phyloP scores from a whole-genome alignment of 495 filamentous ascomycete species.

The Xylaria palmicola region DNA sequence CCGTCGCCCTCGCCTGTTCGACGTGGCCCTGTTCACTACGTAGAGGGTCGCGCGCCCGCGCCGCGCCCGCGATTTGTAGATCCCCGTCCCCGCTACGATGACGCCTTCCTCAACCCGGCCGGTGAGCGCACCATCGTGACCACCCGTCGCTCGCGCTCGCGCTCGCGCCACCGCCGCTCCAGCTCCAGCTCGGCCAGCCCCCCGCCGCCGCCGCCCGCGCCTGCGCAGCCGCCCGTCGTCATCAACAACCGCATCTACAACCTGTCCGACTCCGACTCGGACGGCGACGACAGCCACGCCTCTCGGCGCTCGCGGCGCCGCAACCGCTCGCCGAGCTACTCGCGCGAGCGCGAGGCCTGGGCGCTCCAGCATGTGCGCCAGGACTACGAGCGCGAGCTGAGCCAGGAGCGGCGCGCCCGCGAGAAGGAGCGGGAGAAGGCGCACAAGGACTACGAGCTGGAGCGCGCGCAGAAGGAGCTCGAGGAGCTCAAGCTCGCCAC shows the following conservation, averaged over 20 bases:
- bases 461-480: conserved; percentile 32
- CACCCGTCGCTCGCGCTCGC: conserved; percentile 40
- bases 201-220: conserved; percentile 15
- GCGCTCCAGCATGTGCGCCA: conserved; percentile 25
- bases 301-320: conserved; percentile 27
- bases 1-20: conserved; percentile 29
- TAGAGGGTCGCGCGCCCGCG: conserved; percentile 33
- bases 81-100: conserved; percentile 23
- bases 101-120: conserved; percentile 29
- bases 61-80: conserved; percentile 34
- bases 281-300: conserved; percentile 23
- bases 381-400: conserved; percentile 29
- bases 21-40: conserved; percentile 37
- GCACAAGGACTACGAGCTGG: conserved; percentile 34
- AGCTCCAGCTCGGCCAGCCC: conserved; percentile 19
- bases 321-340: conserved; percentile 24
- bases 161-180: conserved; percentile 32
- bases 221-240: conserved; percentile 36
- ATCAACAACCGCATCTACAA: conserved; percentile 52
- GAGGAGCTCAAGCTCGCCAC: conserved; percentile 32
- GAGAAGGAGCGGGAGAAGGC: conserved; percentile 23
- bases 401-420: conserved; percentile 19
- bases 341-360: conserved; percentile 15
- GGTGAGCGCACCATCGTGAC: conserved; percentile 38
- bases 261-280: conserved; percentile 37